These are phyloP conservation scores for Leccinum fallax DNA, from an alignment of 1,284 basidiomycete species.

Conservation along the genomic window DNA sequence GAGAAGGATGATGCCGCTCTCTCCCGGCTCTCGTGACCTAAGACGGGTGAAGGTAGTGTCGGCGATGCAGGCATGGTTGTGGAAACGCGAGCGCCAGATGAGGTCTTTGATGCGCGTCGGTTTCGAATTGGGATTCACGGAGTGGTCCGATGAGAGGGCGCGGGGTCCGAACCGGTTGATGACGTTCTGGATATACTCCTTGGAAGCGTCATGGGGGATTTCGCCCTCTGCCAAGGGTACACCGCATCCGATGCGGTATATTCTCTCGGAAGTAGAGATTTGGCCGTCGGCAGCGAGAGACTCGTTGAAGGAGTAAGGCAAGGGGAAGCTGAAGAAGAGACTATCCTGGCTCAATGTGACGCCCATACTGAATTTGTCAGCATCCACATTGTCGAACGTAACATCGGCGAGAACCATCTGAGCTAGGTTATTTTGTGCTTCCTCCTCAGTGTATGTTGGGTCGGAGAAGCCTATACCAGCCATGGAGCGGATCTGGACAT, in stretches of 20 bases:
- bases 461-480: constrained; percentile 24
- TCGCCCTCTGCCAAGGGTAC: constrained; percentile 36
- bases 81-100: constrained; percentile 43
- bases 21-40: background rate
- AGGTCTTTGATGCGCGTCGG: constrained; percentile 23
- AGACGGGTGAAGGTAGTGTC: constrained; percentile 19
- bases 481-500: constrained; percentile 21
- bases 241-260: constrained; percentile 40
- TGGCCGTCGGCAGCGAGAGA: constrained; percentile 21
- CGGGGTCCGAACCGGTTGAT: constrained; percentile 38
- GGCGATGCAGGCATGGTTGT: constrained; percentile 40
- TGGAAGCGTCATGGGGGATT: constrained; percentile 34
- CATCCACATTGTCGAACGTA: constrained; percentile 13
- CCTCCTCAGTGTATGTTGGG: constrained; percentile 5
- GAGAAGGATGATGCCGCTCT: constrained; percentile 34
- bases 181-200: constrained; percentile 41
- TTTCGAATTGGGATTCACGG: constrained; percentile 24
- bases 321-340: constrained; percentile 33
- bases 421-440: constrained; percentile 14
- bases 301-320: constrained; percentile 32
- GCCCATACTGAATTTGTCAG: background rate
- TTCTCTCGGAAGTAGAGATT: constrained; percentile 1
- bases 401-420: constrained; percentile 28
- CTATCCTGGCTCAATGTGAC: constrained; percentile 23
- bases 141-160: constrained; percentile 19